Evolutionary conservation across 2,329 filamentous ascomycete species (phyloP).

Genomic region (Passalora sequoiae): DNA sequence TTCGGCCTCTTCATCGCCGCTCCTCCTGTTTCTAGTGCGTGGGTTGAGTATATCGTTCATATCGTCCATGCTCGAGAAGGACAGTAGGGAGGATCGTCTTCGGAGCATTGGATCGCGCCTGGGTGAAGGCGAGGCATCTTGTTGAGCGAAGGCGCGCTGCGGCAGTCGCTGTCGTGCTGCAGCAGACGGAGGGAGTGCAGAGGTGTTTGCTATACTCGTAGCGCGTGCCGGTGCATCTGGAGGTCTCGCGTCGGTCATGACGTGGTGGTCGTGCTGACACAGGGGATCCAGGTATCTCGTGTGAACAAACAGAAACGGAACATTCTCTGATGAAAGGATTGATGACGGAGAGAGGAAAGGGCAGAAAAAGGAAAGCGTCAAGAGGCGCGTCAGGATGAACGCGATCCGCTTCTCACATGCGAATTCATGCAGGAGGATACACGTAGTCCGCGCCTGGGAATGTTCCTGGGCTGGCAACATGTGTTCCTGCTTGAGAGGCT

Average conservation of each 20-base stretch:
- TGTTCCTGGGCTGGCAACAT: no score
- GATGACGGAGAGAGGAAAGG: no score
- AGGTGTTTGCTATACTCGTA: conserved; percentile 7
- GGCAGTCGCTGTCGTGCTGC: conserved; percentile 20
- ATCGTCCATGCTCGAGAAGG: conserved; percentile 68
- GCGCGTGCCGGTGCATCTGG: conserved; percentile 7
- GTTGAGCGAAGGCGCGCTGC: conserved; percentile 16
- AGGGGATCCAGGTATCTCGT: no score
- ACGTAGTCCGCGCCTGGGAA: no score
- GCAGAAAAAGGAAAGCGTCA: no score
- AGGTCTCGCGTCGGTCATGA: not conserved
- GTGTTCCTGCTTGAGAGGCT: no score
- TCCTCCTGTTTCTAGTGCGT: conserved; percentile 27
- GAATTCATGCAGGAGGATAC: no score
- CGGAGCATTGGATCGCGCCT: conserved; percentile 36
- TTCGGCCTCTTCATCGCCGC: conserved; percentile 43
- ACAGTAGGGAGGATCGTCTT: conserved; percentile 72
- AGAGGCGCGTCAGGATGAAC: no score
- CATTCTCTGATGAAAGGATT: no score
- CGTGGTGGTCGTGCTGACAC: no score
- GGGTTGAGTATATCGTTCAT: conserved; percentile 63
- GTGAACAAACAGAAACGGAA: no score
- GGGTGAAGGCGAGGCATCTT: conserved; percentile 21
- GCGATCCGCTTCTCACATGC: no score
- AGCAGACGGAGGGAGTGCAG: conserved; percentile 11